phyloP scores from a whole-genome alignment of 2,329 filamentous ascomycete genomes.

The Botryotinia calthae region DNA sequence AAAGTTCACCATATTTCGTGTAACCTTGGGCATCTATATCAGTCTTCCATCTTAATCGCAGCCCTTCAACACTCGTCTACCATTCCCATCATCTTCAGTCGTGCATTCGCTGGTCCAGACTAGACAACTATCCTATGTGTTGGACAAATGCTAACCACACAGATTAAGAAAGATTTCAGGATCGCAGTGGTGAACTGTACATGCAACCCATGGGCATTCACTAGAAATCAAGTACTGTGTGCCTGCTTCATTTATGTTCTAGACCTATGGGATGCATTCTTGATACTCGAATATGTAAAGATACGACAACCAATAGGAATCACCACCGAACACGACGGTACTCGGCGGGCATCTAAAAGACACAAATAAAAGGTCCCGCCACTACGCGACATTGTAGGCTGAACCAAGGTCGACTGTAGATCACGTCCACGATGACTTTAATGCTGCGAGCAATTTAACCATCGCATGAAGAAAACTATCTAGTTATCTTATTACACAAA shows the following conservation, averaged over 20 bases:
- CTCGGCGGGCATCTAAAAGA: background rate
- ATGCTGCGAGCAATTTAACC: background rate
- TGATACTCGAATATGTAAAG: background rate
- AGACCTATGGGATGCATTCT: background rate
- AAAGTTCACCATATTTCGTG: background rate
- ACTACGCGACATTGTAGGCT: background rate
- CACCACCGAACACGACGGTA: background rate
- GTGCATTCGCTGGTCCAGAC: no score
- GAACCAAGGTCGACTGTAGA: background rate
- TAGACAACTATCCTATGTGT: background rate
- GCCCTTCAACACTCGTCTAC: background rate
- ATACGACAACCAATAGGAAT: constrained; percentile 4
- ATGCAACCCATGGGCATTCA: background rate
- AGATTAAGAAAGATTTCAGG: background rate
- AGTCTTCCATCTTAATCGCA: background rate
- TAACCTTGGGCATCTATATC: constrained; percentile 2
- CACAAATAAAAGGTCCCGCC: background rate
- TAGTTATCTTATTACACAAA: background rate
- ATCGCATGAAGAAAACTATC: background rate
- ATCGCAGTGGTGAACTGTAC: background rate
- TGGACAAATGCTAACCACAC: background rate
- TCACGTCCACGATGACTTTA: background rate
- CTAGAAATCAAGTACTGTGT: background rate
- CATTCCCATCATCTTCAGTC: background rate
- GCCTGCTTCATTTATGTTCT: background rate